Evolutionary conservation across 1,284 basidiomycete species (phyloP).

Genomic region (Porogramme epimiltina): DNA sequence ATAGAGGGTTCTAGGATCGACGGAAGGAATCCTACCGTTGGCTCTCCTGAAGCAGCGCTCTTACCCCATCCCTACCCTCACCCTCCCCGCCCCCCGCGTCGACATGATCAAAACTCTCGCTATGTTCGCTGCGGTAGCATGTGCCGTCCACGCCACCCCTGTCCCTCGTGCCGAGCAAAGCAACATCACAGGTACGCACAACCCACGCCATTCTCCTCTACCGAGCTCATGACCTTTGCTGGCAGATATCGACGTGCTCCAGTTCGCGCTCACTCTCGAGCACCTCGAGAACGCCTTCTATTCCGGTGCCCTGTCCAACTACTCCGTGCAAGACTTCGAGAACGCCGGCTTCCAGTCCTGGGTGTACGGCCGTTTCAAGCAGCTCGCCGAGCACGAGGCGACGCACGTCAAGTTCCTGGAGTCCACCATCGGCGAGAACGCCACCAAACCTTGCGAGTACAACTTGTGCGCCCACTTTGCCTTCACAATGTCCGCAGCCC

Average conservation of each 20-base stretch:
- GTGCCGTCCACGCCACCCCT: background rate
- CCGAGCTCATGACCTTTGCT: background rate
- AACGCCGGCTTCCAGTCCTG: conserved; percentile 53
- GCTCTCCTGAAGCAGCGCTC: too few species aligned
- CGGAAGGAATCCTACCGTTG: too few species aligned
- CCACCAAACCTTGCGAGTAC: conserved; percentile 59
- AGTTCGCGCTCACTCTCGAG: conserved; percentile 70
- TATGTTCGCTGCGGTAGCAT: too few species aligned
- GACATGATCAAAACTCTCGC: too few species aligned
- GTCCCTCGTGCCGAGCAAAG: background rate
- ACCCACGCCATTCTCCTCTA: too few species aligned
- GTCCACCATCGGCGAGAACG: conserved; percentile 52
- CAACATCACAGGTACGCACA: background rate
- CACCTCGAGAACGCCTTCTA: conserved; percentile 73
- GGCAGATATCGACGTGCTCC: conserved; percentile 37
- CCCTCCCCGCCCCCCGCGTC: too few species aligned
- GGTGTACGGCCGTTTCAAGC: conserved; percentile 49
- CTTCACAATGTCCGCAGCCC: too few species aligned
- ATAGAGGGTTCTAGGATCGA: too few species aligned
- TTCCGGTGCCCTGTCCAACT: conserved; percentile 44
- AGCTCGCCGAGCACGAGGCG: conserved; percentile 62
- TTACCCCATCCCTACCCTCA: too few species aligned
- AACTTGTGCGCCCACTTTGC: too few species aligned
- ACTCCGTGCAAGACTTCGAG: conserved; percentile 49
- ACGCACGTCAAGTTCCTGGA: conserved; percentile 43